A percentile compares a stretch with the other conserved stretches of the same genome.
Conservation (phyloP, 2,329 filamentous ascomycete genomes). For the Alternaria brassicae region DNA sequence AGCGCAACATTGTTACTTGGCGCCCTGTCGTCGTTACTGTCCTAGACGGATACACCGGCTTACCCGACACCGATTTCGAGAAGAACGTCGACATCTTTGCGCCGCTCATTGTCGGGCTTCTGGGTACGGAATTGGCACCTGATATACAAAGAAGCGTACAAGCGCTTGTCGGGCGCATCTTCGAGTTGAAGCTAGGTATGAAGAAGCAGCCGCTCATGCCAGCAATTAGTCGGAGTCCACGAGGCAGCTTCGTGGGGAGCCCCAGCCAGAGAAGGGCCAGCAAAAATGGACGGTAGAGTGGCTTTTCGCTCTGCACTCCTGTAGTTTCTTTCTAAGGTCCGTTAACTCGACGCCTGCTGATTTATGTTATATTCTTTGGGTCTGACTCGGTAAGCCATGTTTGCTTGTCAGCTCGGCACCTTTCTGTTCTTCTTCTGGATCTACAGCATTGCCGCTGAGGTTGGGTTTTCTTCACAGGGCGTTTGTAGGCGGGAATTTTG, state of each 20-base stretch:
- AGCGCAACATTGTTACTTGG: slow-evolving; percentile 97
- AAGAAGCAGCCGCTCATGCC: slow-evolving; percentile 36
- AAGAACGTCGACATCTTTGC: slow-evolving; percentile 85
- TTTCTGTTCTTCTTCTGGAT: slow-evolving; percentile 1
- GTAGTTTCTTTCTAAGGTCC: background rate
- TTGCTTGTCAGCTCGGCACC: background rate
- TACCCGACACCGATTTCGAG: slow-evolving; percentile 80
- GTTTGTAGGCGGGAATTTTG: background rate
- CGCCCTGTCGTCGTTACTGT: slow-evolving; percentile 96
- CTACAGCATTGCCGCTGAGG: background rate
- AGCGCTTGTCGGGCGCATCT: slow-evolving; percentile 78
- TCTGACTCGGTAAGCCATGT: background rate
- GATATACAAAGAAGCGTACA: slow-evolving; percentile 83
- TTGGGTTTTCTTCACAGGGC: background rate
- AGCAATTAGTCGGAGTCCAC: slow-evolving; percentile 26
- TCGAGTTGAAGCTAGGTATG: slow-evolving; percentile 61
- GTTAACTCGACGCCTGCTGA: background rate
- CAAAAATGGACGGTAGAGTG: slow-evolving; percentile 15
- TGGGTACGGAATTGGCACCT: slow-evolving; percentile 79
- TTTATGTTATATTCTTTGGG: background rate
- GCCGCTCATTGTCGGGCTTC: slow-evolving; percentile 80
- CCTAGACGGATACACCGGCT: slow-evolving; percentile 87
- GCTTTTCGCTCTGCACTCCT: background rate
- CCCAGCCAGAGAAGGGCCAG: slow-evolving; percentile 25
- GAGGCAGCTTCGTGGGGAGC: slow-evolving; percentile 31